These are phyloP conservation scores for Cantharellus cinnabarinus DNA, from an alignment of 768 basidiomycete species.

Conservation along the genomic window DNA sequence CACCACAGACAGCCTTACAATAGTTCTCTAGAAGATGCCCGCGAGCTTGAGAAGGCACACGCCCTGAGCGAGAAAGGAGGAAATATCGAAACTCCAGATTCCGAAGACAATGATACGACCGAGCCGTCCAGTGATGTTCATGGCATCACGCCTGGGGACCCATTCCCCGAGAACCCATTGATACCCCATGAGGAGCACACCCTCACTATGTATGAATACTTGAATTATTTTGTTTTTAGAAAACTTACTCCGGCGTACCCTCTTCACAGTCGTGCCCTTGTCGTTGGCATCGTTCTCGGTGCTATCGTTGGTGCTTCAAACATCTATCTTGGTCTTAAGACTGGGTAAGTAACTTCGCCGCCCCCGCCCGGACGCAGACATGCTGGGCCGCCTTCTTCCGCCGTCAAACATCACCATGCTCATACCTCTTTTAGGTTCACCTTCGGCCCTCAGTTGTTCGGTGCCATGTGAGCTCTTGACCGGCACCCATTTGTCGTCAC, in stretches of 20 bases:
- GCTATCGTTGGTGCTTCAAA: constrained; percentile 11
- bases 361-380: neutral
- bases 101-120: neutral
- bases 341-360: constrained; percentile 18
- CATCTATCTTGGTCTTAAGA: constrained; percentile 49
- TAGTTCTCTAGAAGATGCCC: too few species aligned
- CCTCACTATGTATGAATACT: constrained; percentile 12
- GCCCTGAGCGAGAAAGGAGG: neutral
- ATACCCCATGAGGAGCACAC: constrained; percentile 29
- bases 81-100: neutral
- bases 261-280: neutral
- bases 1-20: neutral
- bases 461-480: constrained; percentile 26
- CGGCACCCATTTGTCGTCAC: too few species aligned
- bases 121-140: neutral
- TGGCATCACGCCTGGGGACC: constrained; percentile 12
- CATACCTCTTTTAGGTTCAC: constrained; percentile 20
- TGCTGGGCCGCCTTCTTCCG: neutral
- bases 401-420: neutral
- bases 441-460: constrained; percentile 42
- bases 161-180: constrained; percentile 34
- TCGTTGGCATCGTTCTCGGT: constrained; percentile 6
- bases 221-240: constrained; percentile 24
- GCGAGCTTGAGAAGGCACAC: neutral
- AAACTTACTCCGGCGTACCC: constrained; percentile 14